phyloP scores from a whole-genome alignment of 306 rosid species.

The Medicago arabica region DNA sequence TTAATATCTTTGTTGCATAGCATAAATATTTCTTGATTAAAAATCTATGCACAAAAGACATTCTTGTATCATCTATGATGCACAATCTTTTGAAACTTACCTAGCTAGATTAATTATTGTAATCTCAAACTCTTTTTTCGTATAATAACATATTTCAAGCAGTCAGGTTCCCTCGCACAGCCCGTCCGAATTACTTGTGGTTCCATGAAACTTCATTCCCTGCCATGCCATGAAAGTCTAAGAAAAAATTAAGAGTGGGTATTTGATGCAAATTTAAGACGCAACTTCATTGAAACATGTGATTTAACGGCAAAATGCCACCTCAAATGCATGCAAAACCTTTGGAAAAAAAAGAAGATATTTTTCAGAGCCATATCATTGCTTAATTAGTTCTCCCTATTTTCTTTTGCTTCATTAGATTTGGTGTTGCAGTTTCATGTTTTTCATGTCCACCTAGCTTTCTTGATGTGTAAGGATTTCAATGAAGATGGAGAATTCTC shows the following conservation, averaged over 20 bases:
- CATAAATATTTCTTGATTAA: too few species aligned
- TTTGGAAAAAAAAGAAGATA: too few species aligned
- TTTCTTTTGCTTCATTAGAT: slow-evolving; percentile 58
- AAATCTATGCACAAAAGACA: background rate
- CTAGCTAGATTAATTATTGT: background rate
- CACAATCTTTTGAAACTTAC: slow-evolving; percentile 8
- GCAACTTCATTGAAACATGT: too few species aligned
- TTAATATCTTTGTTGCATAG: too few species aligned
- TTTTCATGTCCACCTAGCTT: slow-evolving; percentile 52
- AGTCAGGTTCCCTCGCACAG: too few species aligned
- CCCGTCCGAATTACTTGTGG: too few species aligned
- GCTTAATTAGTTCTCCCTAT: slow-evolving; percentile 49
- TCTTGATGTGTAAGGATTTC: slow-evolving; percentile 50
- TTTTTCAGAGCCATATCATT: background rate
- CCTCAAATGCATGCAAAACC: too few species aligned
- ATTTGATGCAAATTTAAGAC: too few species aligned
- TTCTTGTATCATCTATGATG: background rate
- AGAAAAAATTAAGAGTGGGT: too few species aligned
- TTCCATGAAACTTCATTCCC: too few species aligned
- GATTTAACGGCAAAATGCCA: too few species aligned
- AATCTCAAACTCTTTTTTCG: slow-evolving; percentile 34
- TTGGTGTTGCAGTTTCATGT: slow-evolving; percentile 41
- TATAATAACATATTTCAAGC: background rate
- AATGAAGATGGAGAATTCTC: slow-evolving; percentile 49
- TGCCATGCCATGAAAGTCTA: too few species aligned